phyloP scores from a whole-genome alignment of 129 eudicot species.

The Flaveria trinervia region DNA sequence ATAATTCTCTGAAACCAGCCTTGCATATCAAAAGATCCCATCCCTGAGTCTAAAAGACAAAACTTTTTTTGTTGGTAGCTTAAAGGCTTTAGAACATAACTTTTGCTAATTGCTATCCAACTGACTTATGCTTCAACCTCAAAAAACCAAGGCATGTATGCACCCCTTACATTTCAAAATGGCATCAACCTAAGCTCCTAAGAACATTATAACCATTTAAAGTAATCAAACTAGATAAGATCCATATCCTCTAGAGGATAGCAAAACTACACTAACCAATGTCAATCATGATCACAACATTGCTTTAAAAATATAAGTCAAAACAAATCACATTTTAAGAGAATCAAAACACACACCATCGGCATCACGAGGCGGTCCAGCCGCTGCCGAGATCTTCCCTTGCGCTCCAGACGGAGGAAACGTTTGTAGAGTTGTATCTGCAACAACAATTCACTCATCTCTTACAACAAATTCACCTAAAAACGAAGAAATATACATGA shows the following conservation, averaged over 20 bases:
- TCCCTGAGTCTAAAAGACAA: constrained; percentile 10
- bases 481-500: neutral
- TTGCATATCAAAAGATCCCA: constrained; percentile 14
- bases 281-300: constrained; percentile 9
- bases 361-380: constrained; percentile 95
- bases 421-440: constrained; percentile 79
- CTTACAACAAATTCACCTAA: constrained; percentile 12
- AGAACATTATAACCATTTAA: neutral
- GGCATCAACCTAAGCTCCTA: constrained; percentile 10
- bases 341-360: constrained; percentile 58
- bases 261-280: neutral
- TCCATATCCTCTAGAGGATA: constrained; percentile 20
- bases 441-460: constrained; percentile 15
- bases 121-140: neutral
- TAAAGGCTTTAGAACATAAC: neutral
- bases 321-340: constrained; percentile 1
- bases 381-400: constrained; percentile 75
- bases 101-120: neutral
- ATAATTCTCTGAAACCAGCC: neutral
- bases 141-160: neutral
- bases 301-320: neutral
- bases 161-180: neutral
- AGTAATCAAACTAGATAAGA: constrained; percentile 13
- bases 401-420: constrained; percentile 84
- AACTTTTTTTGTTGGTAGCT: neutral